Percentiles rank a stretch among this genome's conserved stretches.
phyloP scores from a whole-genome alignment of 2,329 filamentous ascomycete species.

The Torrubiellomyces zombiae region DNA sequence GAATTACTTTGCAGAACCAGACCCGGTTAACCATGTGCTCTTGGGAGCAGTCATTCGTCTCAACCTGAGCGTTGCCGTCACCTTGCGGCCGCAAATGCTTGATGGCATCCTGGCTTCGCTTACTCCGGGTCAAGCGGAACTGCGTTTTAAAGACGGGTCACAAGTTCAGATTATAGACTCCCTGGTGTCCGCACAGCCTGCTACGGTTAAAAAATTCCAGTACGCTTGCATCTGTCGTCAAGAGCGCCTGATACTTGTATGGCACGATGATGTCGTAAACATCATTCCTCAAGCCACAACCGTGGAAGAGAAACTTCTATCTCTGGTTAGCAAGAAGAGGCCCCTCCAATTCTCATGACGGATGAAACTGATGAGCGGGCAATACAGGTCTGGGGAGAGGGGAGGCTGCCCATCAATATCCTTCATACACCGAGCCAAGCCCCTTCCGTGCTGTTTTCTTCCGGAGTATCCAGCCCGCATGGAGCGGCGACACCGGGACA shows the following conservation, averaged over 20 bases:
- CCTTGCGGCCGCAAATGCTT: conserved; percentile 30
- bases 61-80: conserved; percentile 28
- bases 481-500: conserved; percentile 6
- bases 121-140: conserved; percentile 21
- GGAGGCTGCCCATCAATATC: conserved; percentile 5
- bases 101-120: conserved; percentile 25
- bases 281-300: conserved; percentile 20
- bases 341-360: background rate
- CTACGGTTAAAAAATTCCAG: conserved; percentile 23
- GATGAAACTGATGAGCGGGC: background rate
- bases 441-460: conserved; percentile 5
- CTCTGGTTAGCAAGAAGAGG: conserved; percentile 5
- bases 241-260: conserved; percentile 23
- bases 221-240: conserved; percentile 25
- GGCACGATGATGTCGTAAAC: conserved; percentile 23
- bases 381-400: conserved; percentile 12
- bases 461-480: conserved; percentile 6
- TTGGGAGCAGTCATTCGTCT: conserved; percentile 24
- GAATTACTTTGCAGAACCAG: conserved; percentile 23
- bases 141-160: conserved; percentile 23
- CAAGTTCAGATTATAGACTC: conserved; percentile 28
- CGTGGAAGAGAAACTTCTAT: conserved; percentile 16
- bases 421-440: conserved; percentile 6
- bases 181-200: conserved; percentile 18
- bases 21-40: conserved; percentile 18